These are phyloP conservation scores for Dipteronia dyeriana DNA, from an alignment of 345 rosid species.

Conservation along the genomic window DNA sequence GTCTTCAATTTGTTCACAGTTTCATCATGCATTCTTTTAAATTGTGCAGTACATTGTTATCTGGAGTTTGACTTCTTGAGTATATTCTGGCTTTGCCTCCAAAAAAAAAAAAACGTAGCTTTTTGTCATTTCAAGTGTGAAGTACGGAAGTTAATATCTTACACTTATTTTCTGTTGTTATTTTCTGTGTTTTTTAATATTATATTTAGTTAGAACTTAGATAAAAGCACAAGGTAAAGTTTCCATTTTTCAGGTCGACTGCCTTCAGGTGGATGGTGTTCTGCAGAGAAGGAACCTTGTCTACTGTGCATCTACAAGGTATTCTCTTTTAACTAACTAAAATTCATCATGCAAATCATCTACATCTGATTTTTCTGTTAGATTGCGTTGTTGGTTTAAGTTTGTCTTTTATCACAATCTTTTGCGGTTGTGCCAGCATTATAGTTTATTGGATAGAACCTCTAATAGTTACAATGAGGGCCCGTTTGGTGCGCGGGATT, in stretches of 20 bases:
- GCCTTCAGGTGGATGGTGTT: slow-evolving; percentile 97
- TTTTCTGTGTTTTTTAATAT: slow-evolving; percentile 6
- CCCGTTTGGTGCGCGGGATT: too few relatives aligned
- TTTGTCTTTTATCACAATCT: not conserved
- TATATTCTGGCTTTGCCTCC: not conserved
- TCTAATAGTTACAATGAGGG: slow-evolving; percentile 1
- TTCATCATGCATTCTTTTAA: not conserved
- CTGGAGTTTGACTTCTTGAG: not conserved
- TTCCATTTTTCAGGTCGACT: slow-evolving; percentile 69
- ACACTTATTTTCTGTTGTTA: not conserved
- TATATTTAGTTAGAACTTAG: slow-evolving; percentile 10
- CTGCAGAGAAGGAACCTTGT: slow-evolving; percentile 86
- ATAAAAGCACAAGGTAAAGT: slow-evolving; percentile 6
- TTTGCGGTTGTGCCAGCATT: not conserved
- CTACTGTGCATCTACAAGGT: slow-evolving; percentile 98
- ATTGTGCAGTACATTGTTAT: not conserved
- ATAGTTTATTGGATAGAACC: slow-evolving; percentile 2
- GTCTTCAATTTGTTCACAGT: not conserved
- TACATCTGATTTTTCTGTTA: slow-evolving; percentile 8
- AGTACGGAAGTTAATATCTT: not conserved
- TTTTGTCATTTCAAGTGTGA: not conserved
- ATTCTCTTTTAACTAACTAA: slow-evolving; percentile 26
- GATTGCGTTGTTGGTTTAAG: slow-evolving; percentile 17
- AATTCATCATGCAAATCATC: slow-evolving; percentile 1
- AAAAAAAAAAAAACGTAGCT: not conserved